Base-by-base conservation (phyloP, 129 eudicot species). In the Chrysanthemum lavandulifolium region DNA sequence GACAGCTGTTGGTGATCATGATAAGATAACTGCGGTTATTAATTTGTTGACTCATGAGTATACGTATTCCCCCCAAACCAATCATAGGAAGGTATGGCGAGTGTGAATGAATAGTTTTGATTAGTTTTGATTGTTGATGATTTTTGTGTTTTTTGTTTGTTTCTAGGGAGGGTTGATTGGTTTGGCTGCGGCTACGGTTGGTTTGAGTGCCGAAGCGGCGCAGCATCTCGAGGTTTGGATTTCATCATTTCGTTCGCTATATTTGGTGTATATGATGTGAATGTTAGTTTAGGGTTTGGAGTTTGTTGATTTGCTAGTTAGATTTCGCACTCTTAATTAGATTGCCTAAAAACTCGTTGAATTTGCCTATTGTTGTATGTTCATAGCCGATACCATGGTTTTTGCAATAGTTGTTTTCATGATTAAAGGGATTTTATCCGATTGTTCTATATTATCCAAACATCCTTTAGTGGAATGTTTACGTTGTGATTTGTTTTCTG, bases 171-270 rank as follows among this genome's bases (percentile, higher is more conserved):
- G 98, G 23, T 83, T 90, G 84, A 90, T 94, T 73, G 98, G 97
- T 79, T 76, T 94, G 92, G 98, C 98, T 53, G 97, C 98, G 7
- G 97, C 86, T 15, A 93, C 98, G 14, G 96, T 93, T 78, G 98
- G 95, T 48, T 87, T 93, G 92, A 82, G 92, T 67, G 23, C 83
- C 2, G 98, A 93, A 76, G 97, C 97, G 67, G 81, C 96, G n/a
- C 96, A 87, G 71, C 98, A 89, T 87, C 92, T 93, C 0, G 98
- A 93, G 86, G 98, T 93, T 78, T 73, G 84, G 63, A 59, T 62
- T 14, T 27, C 49, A 11, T 36, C 8, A 52, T 45, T 18, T 64
- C 23, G 21, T 45, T 52, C 29, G 33, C 73, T 75, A 56, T 45
- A 25, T 23, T 48, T 15, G 63, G 10, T 43, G 21, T 19, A 54